phyloP scores from a whole-genome alignment of 106 monocot species.

The Platanthera zijinensis region DNA sequence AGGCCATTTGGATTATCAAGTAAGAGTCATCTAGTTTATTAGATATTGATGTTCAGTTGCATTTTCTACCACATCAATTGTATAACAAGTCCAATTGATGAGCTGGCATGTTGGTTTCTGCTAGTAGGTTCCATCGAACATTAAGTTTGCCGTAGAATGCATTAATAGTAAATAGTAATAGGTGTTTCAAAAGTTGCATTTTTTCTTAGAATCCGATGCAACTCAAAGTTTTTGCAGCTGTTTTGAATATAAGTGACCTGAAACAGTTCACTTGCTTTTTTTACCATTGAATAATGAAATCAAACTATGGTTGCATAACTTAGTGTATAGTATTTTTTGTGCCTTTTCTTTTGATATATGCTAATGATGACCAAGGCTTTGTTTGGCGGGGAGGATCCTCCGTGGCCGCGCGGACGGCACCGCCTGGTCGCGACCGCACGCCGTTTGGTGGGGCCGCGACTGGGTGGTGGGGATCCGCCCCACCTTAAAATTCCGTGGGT shows the following conservation, averaged over 20 bases:
- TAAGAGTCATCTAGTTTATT: background rate
- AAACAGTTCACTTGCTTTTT: background rate
- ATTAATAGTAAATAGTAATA: background rate
- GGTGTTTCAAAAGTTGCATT: background rate
- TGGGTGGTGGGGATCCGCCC: too few species aligned
- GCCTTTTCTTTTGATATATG: background rate
- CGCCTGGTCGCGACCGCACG: too few species aligned
- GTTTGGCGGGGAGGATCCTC: background rate
- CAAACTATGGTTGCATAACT: background rate
- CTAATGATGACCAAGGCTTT: background rate
- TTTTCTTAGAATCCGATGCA: background rate
- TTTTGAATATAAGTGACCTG: background rate
- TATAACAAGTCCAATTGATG: background rate
- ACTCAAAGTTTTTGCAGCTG: background rate
- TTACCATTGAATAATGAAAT: background rate
- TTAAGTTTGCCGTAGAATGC: background rate
- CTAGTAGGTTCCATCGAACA: background rate
- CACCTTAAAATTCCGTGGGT: too few species aligned
- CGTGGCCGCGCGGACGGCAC: too few species aligned
- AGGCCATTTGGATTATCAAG: background rate
- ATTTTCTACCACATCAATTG: background rate
- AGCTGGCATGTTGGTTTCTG: background rate
- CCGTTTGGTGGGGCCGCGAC: too few species aligned
- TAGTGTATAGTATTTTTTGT: background rate
- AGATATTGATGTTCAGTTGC: background rate